phyloP scores from a whole-genome alignment of 2,329 filamentous ascomycete species.

The Penicillium crustosum region DNA sequence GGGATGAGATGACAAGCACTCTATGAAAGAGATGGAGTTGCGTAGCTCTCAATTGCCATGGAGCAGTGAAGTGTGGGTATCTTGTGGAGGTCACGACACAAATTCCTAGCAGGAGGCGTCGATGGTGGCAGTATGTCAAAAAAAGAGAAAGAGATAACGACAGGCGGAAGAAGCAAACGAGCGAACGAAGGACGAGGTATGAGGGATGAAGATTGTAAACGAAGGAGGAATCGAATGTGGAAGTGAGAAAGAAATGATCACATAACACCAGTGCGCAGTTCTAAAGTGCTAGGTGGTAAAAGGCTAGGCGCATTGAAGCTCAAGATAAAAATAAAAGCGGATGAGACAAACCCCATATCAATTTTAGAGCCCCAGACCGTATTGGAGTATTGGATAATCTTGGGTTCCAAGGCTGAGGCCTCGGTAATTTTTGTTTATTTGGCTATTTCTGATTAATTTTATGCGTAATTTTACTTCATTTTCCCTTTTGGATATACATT shows the following conservation, averaged over 20 bases:
- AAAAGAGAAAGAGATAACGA: slow-evolving; percentile 2
- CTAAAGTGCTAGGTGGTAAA: slow-evolving; percentile 2
- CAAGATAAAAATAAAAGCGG: slow-evolving; percentile 12
- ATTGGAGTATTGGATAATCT: slow-evolving; percentile 1
- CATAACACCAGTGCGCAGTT: background rate
- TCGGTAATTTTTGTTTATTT: background rate
- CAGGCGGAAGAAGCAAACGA: background rate
- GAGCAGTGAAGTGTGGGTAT: background rate
- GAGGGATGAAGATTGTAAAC: background rate
- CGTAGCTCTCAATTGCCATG: slow-evolving; percentile 3
- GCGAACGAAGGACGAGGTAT: background rate
- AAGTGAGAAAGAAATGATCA: slow-evolving; percentile 2
- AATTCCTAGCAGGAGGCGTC: background rate
- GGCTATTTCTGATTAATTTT: background rate
- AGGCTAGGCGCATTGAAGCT: slow-evolving; percentile 11
- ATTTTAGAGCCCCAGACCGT: slow-evolving; percentile 4
- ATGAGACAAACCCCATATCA: slow-evolving; percentile 10
- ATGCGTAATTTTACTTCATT: background rate
- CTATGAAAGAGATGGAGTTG: background rate
- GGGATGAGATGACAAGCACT: background rate
- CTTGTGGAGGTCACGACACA: background rate
- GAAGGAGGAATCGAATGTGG: background rate
- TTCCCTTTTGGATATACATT: background rate
- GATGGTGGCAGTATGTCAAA: background rate
- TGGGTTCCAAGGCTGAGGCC: background rate